Conservation (phyloP, 768 basidiomycete species). For the Leccinum arenicola region DNA sequence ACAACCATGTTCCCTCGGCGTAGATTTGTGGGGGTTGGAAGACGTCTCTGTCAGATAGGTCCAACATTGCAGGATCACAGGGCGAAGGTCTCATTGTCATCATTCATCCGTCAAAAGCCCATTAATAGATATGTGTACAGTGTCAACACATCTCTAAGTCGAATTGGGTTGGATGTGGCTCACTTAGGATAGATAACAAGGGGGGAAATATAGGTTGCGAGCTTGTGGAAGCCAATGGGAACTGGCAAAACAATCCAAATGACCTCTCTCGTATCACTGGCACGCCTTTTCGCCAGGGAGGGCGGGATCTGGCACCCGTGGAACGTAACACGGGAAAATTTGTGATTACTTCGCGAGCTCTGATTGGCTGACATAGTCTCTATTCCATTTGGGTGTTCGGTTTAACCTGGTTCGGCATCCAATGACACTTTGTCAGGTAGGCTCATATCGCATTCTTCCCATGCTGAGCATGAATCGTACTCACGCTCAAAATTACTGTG, state of each 20-base stretch:
- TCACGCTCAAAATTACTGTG: neutral
- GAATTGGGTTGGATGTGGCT: neutral
- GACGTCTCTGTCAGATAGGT: slow-evolving; percentile 1
- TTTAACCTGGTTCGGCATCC: too few relatives aligned
- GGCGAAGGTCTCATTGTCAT: neutral
- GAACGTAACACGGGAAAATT: neutral
- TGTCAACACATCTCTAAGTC: neutral
- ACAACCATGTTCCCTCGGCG: slow-evolving; percentile 29
- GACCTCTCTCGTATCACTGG: neutral
- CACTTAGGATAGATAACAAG: neutral
- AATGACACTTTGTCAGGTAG: neutral
- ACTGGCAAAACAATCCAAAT: neutral
- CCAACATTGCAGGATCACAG: slow-evolving; percentile 15
- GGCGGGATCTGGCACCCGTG: neutral
- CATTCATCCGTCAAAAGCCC: neutral
- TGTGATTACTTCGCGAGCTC: neutral
- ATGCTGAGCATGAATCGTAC: neutral
- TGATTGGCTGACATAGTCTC: too few relatives aligned
- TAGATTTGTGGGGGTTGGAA: slow-evolving; percentile 14
- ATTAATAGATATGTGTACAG: neutral
- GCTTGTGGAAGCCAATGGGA: neutral
- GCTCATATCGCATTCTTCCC: too few relatives aligned
- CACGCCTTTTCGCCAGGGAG: neutral
- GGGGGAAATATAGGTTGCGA: neutral
- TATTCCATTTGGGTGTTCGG: too few relatives aligned